phyloP scores from a whole-genome alignment of 1,284 basidiomycete species.

The Malassezia arunalokei region DNA sequence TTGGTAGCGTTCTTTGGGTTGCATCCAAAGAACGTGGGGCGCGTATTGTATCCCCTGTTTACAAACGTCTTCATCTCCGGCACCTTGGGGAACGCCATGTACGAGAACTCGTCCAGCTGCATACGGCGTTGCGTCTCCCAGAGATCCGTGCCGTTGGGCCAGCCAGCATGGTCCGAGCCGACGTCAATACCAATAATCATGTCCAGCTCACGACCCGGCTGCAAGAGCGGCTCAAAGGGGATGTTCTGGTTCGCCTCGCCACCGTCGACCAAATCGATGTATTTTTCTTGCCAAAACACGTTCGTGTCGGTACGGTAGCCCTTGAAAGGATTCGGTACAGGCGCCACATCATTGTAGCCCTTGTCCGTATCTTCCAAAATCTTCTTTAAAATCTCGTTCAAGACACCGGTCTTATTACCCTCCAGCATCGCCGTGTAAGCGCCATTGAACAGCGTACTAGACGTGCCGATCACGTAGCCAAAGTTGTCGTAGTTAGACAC shows the following conservation, averaged over 20 bases:
- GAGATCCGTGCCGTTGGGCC: conserved; percentile 56
- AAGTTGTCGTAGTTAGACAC: conserved; percentile 36
- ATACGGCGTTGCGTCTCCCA: conserved; percentile 39
- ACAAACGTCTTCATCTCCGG: conserved; percentile 53
- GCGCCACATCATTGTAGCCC: conserved; percentile 48
- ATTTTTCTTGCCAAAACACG: conserved; percentile 18
- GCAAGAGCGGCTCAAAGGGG: conserved; percentile 57
- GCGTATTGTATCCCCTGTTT: conserved; percentile 56
- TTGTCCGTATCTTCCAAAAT: conserved; percentile 22
- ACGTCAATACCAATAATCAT: conserved; percentile 60
- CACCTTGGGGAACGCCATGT: conserved; percentile 48
- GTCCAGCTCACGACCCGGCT: conserved; percentile 57
- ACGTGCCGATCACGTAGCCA: conserved; percentile 32
- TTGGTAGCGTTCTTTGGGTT: conserved; percentile 46
- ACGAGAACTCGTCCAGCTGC: conserved; percentile 18
- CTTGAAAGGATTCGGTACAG: conserved; percentile 49
- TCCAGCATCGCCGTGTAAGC: conserved; percentile 34
- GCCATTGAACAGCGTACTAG: conserved; percentile 46
- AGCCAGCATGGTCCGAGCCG: conserved; percentile 52
- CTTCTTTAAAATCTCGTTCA: conserved; percentile 22
- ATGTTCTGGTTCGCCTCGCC: conserved; percentile 51
- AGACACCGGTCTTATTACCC: conserved; percentile 18
- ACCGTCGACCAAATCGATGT: conserved; percentile 37
- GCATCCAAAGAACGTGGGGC: conserved; percentile 68
- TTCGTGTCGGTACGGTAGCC: conserved; percentile 39